These are phyloP conservation scores for Trichocomaceae sp. DNA, from an alignment of 2,329 filamentous ascomycete genomes.

Conservation along the genomic window DNA sequence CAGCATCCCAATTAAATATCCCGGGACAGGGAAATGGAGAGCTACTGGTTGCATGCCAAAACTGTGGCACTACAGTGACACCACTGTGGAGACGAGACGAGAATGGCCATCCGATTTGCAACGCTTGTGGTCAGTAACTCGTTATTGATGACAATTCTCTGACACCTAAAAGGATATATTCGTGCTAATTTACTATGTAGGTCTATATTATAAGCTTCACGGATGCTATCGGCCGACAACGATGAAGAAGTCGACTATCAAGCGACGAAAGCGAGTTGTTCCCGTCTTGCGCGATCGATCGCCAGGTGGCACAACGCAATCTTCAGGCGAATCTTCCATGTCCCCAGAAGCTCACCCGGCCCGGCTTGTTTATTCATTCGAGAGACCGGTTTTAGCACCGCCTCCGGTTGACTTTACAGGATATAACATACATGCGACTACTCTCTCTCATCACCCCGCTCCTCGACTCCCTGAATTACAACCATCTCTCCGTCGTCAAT, in stretches of 20 bases:
- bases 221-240: slow-evolving; percentile 85
- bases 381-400: slow-evolving; percentile 36
- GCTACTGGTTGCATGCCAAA: slow-evolving; percentile 86
- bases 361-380: slow-evolving; percentile 28
- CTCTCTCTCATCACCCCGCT: slow-evolving; percentile 26
- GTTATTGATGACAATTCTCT: background rate
- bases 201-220: slow-evolving; percentile 93
- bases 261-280: slow-evolving; percentile 88
- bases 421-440: slow-evolving; percentile 31
- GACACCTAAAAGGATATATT: background rate
- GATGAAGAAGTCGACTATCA: slow-evolving; percentile 99
- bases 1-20: slow-evolving; percentile 12
- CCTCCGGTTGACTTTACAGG: slow-evolving; percentile 47
- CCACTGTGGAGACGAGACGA: slow-evolving; percentile 94
- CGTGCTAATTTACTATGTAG: slow-evolving; percentile 40
- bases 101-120: slow-evolving; percentile 93
- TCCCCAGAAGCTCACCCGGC: slow-evolving; percentile 37
- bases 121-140: slow-evolving; percentile 75
- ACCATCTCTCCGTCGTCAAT: slow-evolving; percentile 15
- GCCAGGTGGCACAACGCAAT: slow-evolving; percentile 33
- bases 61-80: slow-evolving; percentile 93
- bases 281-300: slow-evolving; percentile 57
- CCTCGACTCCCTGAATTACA: slow-evolving; percentile 27
- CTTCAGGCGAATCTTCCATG: slow-evolving; percentile 37
- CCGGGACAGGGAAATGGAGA: slow-evolving; percentile 23